Evolutionary conservation across 192 early-diverging fungal genomes (phyloP).

Genomic region (Coemansia sp.): DNA sequence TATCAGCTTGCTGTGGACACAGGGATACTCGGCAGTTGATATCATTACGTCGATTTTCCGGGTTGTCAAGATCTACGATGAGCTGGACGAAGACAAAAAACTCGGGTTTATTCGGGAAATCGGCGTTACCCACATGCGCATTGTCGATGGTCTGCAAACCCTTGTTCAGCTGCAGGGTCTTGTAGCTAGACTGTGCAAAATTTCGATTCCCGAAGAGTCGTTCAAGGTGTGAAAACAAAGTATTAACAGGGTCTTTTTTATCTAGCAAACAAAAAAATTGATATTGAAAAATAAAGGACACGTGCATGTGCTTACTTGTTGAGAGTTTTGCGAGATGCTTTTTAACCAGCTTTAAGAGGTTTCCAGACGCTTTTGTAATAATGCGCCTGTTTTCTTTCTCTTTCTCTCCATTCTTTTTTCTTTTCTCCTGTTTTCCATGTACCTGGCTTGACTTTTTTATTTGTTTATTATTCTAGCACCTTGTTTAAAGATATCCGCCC

Average conservation of each 20-base stretch:
- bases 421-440: constrained; percentile 1
- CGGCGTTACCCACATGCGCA: constrained; percentile 87
- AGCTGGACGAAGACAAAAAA: constrained; percentile 78
- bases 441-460: neutral
- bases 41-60: constrained; percentile 90
- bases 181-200: constrained; percentile 63
- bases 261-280: too few relatives aligned
- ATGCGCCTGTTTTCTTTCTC: neutral
- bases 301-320: too few relatives aligned
- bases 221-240: constrained; percentile 15
- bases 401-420: neutral
- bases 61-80: constrained; percentile 76
- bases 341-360: too few relatives aligned
- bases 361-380: neutral
- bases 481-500: too few relatives aligned
- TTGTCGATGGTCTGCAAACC: constrained; percentile 82
- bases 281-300: too few relatives aligned
- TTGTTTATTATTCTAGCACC: neutral
- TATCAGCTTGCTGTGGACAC: constrained; percentile 71
- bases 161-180: constrained; percentile 87
- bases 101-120: constrained; percentile 91
- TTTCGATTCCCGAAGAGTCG: constrained; percentile 24
- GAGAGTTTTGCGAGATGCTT: too few relatives aligned
- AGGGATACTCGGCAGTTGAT: constrained; percentile 87
- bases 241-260: too few relatives aligned